phyloP scores from a whole-genome alignment of 2,329 filamentous ascomycete species.

The Sclerotinia minor region DNA sequence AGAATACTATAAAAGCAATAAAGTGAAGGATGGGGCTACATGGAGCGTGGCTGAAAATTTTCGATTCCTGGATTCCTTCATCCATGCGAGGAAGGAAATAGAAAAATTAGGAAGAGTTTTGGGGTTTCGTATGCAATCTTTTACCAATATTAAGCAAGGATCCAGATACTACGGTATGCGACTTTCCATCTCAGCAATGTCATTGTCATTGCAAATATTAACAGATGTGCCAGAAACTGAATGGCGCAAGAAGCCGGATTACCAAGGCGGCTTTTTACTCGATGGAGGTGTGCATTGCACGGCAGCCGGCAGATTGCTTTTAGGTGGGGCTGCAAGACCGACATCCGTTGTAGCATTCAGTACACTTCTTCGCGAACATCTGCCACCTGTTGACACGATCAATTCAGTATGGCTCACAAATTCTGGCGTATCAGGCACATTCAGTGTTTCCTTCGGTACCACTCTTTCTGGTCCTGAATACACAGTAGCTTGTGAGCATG shows the following conservation, averaged over 20 bases:
- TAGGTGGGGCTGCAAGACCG: conserved; percentile 45
- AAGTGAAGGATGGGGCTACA: conserved; percentile 44
- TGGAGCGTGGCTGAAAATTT: conserved; percentile 73
- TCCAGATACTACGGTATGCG: conserved; percentile 47
- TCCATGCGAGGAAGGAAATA: conserved; percentile 52
- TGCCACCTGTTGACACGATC: conserved; percentile 41
- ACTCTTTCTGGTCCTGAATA: conserved; percentile 39
- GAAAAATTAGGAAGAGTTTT: conserved; percentile 55
- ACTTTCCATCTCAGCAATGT: not conserved
- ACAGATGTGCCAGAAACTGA: conserved; percentile 44
- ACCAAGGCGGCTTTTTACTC: conserved; percentile 75
- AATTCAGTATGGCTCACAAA: conserved; percentile 41
- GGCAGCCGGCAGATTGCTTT: conserved; percentile 60
- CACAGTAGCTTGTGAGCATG: conserved; percentile 41
- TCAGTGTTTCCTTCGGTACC: conserved; percentile 40
- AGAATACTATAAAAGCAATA: conserved; percentile 46
- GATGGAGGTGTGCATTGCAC: conserved; percentile 75
- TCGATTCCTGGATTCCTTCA: conserved; percentile 59
- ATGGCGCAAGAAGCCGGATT: conserved; percentile 67
- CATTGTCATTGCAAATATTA: not conserved
- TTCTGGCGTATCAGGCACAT: conserved; percentile 40
- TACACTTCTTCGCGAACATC: conserved; percentile 36
- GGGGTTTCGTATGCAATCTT: conserved; percentile 53
- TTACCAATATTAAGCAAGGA: conserved; percentile 48
- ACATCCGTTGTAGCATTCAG: conserved; percentile 36